Conservation (phyloP, 768 basidiomycete species). For the Suillus placidus region DNA sequence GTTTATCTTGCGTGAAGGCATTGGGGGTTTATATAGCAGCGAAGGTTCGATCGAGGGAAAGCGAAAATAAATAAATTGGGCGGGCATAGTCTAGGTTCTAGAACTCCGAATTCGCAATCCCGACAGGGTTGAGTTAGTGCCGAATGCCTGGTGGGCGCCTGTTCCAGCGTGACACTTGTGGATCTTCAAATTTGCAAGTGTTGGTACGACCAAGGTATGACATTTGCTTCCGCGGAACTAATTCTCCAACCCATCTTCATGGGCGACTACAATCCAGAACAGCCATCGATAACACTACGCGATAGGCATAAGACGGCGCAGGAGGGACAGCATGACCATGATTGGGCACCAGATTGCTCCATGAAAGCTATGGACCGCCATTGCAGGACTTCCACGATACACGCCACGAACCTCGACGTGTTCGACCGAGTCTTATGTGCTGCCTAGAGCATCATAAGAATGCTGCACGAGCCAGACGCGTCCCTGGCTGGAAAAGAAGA, state of each 20-base stretch:
- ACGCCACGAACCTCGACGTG: neutral
- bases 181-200: neutral
- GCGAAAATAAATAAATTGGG: conserved; percentile 2
- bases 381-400: neutral
- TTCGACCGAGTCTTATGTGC: neutral
- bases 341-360: neutral
- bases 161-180: neutral
- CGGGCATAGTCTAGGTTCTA: neutral
- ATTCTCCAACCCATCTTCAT: neutral
- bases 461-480: neutral
- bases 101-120: conserved; percentile 9
- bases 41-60: neutral
- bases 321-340: too few species aligned
- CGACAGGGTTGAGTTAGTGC: conserved; percentile 8
- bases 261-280: too few species aligned
- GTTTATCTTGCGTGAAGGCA: neutral
- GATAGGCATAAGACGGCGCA: neutral
- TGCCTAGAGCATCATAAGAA: neutral
- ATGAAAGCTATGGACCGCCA: neutral
- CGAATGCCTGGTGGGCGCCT: neutral
- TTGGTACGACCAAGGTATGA: neutral
- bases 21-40: conserved; percentile 10
- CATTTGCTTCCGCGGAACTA: conserved; percentile 16
- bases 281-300: neutral
- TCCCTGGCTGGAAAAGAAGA: conserved; percentile 1